Conservation (phyloP, 495 filamentous ascomycete species). For the Aspergillus cristatus region DNA sequence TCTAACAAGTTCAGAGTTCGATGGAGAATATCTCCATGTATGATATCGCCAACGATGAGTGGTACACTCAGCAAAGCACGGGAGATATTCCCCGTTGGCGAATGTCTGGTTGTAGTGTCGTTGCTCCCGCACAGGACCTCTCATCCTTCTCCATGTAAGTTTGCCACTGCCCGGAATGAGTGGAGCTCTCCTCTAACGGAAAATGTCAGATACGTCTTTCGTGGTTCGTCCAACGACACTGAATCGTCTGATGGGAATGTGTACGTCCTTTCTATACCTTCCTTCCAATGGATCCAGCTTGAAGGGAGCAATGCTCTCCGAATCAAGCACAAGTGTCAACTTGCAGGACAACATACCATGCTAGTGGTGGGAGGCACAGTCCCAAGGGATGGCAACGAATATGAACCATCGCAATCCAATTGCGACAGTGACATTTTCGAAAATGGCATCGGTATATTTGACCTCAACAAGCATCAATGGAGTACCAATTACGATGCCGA, state of each 20-base stretch:
- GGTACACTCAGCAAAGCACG: conserved; percentile 5
- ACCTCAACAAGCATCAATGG: conserved; percentile 1
- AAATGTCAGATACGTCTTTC: conserved; percentile 4
- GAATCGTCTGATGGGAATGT: conserved; percentile 1
- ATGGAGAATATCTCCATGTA: conserved; percentile 3
- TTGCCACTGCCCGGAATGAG: too few species aligned
- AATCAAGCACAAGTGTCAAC: conserved; percentile 2
- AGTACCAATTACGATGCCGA: conserved; percentile 3
- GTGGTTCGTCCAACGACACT: background rate
- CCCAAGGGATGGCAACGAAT: background rate
- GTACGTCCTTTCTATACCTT: conserved; percentile 4
- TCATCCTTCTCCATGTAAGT: conserved; percentile 6
- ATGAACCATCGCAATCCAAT: conserved; percentile 1
- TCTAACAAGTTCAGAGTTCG: background rate
- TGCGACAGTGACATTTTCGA: conserved; percentile 1
- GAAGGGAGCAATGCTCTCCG: background rate
- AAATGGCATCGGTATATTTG: conserved; percentile 4
- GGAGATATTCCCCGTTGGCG: conserved; percentile 4
- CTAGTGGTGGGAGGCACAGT: conserved; percentile 1
- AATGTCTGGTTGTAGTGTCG: conserved; percentile 3
- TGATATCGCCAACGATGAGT: conserved; percentile 3
- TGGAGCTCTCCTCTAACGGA: too few species aligned
- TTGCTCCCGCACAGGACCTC: conserved; percentile 1
- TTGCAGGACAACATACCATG: conserved; percentile 1
- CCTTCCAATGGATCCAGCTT: conserved; percentile 5